Conservation (phyloP, 441 rosid species). For the Arabidopsis lyrata region DNA sequence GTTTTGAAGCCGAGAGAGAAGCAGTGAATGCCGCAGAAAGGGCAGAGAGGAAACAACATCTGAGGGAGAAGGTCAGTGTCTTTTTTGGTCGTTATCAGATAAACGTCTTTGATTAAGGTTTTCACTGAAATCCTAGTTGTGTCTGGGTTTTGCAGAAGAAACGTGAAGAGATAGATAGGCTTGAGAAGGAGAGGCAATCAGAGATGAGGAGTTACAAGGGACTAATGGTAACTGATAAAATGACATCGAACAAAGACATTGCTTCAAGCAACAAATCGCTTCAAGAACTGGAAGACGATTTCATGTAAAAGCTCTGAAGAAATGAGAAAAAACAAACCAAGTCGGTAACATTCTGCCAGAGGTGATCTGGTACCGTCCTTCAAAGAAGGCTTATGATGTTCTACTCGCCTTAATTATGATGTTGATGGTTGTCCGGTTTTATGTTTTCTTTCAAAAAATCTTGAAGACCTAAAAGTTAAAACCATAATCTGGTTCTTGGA, state of each 20-base stretch:
- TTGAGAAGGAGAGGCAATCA: slow-evolving; percentile 91
- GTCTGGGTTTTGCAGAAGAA: slow-evolving; percentile 65
- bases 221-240: slow-evolving; percentile 93
- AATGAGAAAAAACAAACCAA: slow-evolving; percentile 28
- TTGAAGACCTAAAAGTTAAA: slow-evolving; percentile 14
- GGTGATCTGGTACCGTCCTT: slow-evolving; percentile 34
- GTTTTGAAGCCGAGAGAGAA: slow-evolving; percentile 87
- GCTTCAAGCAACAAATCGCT: slow-evolving; percentile 84
- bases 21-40: slow-evolving; percentile 87
- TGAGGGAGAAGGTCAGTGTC: slow-evolving; percentile 81
- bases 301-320: slow-evolving; percentile 64
- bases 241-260: slow-evolving; percentile 95
- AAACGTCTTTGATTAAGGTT: background rate
- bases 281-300: slow-evolving; percentile 97
- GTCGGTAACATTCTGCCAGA: slow-evolving; percentile 33
- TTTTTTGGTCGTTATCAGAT: background rate
- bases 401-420: slow-evolving; percentile 29
- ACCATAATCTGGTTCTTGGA: slow-evolving; percentile 35
- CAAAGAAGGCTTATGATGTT: slow-evolving; percentile 35
- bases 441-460: slow-evolving; percentile 33
- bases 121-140: slow-evolving; percentile 1
- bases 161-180: slow-evolving; percentile 83
- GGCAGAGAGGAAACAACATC: slow-evolving; percentile 82
- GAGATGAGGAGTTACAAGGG: slow-evolving; percentile 97
- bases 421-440: slow-evolving; percentile 30